Base-by-base conservation (phyloP, 441 rosid species). In the Manihot esculenta region DNA sequence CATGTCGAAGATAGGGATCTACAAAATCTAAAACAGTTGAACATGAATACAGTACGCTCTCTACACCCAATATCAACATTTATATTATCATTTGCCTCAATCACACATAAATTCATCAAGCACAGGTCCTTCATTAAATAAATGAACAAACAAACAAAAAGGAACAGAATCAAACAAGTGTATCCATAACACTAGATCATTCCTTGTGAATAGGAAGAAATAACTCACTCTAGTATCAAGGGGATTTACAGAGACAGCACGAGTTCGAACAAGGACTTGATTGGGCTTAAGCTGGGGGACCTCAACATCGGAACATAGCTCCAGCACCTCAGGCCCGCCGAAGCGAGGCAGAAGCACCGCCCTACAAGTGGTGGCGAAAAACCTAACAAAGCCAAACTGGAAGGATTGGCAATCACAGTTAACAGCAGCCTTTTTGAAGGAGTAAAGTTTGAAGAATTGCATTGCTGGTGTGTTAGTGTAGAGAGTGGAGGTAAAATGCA, bases 201-300 rank as follows among this genome's bases (percentile, higher is more conserved):
- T 17, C 17, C 17, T 23, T 8, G 27, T 14, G 35, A 5, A 53
- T 53, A 61, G 0, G n/a, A 50, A 54, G 57, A 64, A 61, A 21
- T 12, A 47, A 80, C 96, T 86, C 70, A 92, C 99, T 82, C 97
- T 83, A 60, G 91, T 88, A 77, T 94, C 96, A 33, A 94, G 98
- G 47, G 97, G 99, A 72, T 94, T 94, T 80, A 94, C 57, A 20
- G 99, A 88, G 20, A 90, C 98, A 77, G 99, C 99, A 27, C 86
- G 89, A 3, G 96, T 83, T 12, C 94, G 88, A 49, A 94, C 98
- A 24, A 92, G 93, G 26, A 94, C 91, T 83, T 94, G 92, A 64
- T 82, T 83, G 27, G 89, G 84, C 75, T 87, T 87, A 20, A 94
- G 90, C 73, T 84, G 84, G 61, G 99, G 98, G 56, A 94, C 92